Conservation (phyloP, 2,329 filamentous ascomycete species). For the Paramyrothecium roridum region DNA sequence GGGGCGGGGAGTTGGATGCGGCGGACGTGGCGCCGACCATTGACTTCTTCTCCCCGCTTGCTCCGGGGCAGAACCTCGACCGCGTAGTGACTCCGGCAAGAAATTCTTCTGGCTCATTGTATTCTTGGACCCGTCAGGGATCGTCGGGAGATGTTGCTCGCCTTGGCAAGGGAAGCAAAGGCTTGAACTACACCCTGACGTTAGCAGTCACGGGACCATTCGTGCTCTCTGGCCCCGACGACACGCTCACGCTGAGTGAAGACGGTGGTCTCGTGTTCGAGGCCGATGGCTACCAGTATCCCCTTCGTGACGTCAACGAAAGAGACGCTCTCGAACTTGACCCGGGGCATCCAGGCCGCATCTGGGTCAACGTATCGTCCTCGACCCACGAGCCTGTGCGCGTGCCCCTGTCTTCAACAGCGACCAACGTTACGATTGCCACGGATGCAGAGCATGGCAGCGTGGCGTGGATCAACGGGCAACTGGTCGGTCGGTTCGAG, state of each 20-base stretch:
- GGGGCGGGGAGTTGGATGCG: conserved; percentile 26
- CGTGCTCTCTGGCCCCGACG: conserved; percentile 38
- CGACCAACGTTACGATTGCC: conserved; percentile 33
- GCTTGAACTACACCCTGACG: conserved; percentile 40
- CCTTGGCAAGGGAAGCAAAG: conserved; percentile 36
- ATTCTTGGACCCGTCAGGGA: conserved; percentile 27
- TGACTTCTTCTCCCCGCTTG: conserved; percentile 29
- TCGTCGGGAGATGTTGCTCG: conserved; percentile 4
- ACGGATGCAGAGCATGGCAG: conserved; percentile 43
- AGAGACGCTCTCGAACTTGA: conserved; percentile 45
- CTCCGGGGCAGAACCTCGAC: conserved; percentile 42
- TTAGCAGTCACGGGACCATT: conserved; percentile 38
- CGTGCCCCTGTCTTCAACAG: conserved; percentile 22
- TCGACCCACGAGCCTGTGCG: conserved; percentile 40
- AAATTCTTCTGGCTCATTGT: conserved; percentile 11
- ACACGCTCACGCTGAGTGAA: conserved; percentile 30
- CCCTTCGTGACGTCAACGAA: conserved; percentile 40
- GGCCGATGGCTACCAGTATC: conserved; percentile 42
- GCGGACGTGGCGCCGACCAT: conserved; percentile 27
- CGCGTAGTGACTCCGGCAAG: conserved; percentile 17
- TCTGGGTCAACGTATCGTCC: conserved; percentile 45
- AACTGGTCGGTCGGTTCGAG: conserved; percentile 48
- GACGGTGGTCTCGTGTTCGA: conserved; percentile 36
- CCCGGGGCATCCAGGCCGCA: conserved; percentile 42
- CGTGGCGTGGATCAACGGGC: conserved; percentile 43